These are phyloP conservation scores for Galeopsis tetrahit DNA, from an alignment of 257 asterid genomes.

Conservation along the genomic window DNA sequence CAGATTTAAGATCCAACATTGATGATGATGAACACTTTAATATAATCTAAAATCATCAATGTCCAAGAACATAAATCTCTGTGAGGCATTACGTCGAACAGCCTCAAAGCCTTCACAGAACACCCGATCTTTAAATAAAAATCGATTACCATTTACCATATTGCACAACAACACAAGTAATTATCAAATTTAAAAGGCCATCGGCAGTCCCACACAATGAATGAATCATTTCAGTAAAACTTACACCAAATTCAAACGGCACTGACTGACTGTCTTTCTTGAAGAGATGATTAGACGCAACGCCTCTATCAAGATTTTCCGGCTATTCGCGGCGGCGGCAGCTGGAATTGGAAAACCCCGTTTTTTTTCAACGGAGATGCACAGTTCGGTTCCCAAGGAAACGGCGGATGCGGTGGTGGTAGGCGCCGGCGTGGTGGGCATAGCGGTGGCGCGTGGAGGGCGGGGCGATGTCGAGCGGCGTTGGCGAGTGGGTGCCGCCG, in stretches of 20 bases:
- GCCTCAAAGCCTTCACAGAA: conserved; percentile 38
- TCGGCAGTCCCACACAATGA: conserved; percentile 35
- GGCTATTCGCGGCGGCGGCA: conserved; percentile 25
- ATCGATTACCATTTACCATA: conserved; percentile 32
- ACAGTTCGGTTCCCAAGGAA: conserved; percentile 52
- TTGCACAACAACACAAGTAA: conserved; percentile 54
- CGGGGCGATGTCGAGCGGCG: no score
- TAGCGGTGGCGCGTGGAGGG: conserved; percentile 93
- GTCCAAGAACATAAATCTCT: conserved; percentile 65
- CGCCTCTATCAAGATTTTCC: conserved; percentile 28
- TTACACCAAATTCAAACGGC: conserved; percentile 26
- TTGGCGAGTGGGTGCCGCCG: no score
- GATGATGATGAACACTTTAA: background rate
- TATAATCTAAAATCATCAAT: conserved; percentile 34
- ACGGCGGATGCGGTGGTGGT: conserved; percentile 75
- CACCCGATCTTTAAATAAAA: background rate
- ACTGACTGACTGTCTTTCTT: background rate
- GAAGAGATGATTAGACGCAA: conserved; percentile 23
- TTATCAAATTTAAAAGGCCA: conserved; percentile 47
- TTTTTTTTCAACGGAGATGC: conserved; percentile 15
- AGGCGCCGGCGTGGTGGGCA: conserved; percentile 90
- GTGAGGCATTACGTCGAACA: conserved; percentile 52
- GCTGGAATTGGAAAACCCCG: conserved; percentile 36
- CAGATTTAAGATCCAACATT: no score
- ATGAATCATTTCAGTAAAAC: conserved; percentile 44